These are phyloP conservation scores for Coemansia sp. DNA, from an alignment of 192 early-diverging fungal genomes.

Conservation along the genomic window DNA sequence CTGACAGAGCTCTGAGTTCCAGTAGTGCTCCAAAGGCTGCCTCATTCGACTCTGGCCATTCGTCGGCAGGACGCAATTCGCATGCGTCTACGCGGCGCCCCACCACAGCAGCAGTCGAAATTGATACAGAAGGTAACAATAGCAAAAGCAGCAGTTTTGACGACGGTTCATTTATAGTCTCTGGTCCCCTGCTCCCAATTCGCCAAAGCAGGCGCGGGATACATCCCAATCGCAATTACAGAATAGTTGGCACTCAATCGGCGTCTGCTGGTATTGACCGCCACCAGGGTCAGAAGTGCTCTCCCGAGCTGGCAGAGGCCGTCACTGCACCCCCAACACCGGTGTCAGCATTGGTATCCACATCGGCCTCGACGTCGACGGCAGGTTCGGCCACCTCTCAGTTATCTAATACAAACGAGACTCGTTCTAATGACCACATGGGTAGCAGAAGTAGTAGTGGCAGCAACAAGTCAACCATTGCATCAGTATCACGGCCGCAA, in stretches of 20 bases:
- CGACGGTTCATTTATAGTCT: constrained; percentile 39
- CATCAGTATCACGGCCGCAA: constrained; percentile 2
- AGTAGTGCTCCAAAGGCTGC: constrained; percentile 8
- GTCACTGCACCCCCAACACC: constrained; percentile 44
- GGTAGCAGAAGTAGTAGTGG: constrained; percentile 24
- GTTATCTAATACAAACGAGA: constrained; percentile 22
- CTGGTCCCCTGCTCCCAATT: constrained; percentile 49
- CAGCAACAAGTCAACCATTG: constrained; percentile 39
- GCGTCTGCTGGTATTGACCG: constrained; percentile 16
- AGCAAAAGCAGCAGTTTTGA: constrained; percentile 21
- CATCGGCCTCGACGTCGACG: constrained; percentile 31
- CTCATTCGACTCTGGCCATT: constrained; percentile 18
- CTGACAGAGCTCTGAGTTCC: background rate
- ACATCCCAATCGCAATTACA: constrained; percentile 47
- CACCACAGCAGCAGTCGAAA: background rate
- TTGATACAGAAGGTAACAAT: constrained; percentile 1
- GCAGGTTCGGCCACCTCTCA: constrained; percentile 36
- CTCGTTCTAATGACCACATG: constrained; percentile 13
- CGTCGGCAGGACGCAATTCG: background rate
- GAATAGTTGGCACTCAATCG: constrained; percentile 34
- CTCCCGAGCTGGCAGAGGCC: constrained; percentile 11
- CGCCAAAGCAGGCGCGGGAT: constrained; percentile 36
- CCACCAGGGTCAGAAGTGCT: constrained; percentile 9
- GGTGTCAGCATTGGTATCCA: constrained; percentile 38
- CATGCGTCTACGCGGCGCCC: constrained; percentile 4